Base-by-base conservation (phyloP, 2,329 filamentous ascomycete species). In the Phialophora chinensis region DNA sequence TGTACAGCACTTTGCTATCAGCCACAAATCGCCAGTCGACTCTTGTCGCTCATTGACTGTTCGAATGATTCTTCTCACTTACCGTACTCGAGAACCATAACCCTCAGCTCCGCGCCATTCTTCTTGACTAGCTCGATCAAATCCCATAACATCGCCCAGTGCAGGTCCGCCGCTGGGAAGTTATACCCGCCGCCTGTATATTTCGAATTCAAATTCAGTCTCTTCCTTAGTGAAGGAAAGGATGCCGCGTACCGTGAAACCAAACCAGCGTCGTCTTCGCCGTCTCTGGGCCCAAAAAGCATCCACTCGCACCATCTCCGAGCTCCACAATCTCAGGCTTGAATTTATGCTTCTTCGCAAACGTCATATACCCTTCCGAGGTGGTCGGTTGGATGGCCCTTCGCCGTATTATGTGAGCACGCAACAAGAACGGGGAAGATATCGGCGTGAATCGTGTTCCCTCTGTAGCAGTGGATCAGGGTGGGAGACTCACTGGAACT, bases 231-330 rank as follows among this genome's bases (percentile, higher is more conserved):
- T n/a, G 38, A 20, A n/a, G 6, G 17, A 7, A 44, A n/a, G 6
- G 14, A n/a, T 20, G 38, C 38, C 38, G 8, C 63, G 10, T 49
- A 67, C 65, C 69, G 52, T 71, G 69, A 53, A 63, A 68, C 56
- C 64, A 71, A 27, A 71, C 44, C 53, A 71, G 35, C 20, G 66
- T 67, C 20, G 68, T 68, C 47, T 53, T 61, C 17, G 67, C 69
- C 20, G 59, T 62, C 25, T 55, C 44, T 23, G 60, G 55, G 17
- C 69, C 69, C 23, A 70, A 23, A 61, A 64, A 70, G 23, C 62
- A 66, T n/a, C 68, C 67, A 50, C 27, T 53, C 20, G 59, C 55
- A 4, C 61, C 63, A 17, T 67, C 47, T 7, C 67, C 62, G 10
- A 70, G 57, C n/a, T 68, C 63, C 29, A 70, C 63, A 25, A 69